These are phyloP conservation scores for Lodderomyces metapsilosis DNA, from an alignment of 1,139 yeast genomes.

Conservation along the genomic window DNA sequence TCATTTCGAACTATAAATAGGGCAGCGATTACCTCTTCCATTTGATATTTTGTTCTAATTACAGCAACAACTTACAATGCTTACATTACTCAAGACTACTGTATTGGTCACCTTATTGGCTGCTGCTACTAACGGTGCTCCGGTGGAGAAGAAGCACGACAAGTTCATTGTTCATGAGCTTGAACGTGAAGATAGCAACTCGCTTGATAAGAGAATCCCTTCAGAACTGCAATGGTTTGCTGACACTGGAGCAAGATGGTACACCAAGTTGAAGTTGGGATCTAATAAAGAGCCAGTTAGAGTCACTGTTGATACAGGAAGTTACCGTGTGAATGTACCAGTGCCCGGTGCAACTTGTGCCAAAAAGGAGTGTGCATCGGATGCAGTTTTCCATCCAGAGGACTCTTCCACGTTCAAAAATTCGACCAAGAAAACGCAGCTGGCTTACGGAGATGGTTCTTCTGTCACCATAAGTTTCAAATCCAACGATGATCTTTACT, in stretches of 20 bases:
- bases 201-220: neutral
- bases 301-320: neutral
- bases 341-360: neutral
- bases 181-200: neutral
- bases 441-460: conserved; percentile 12
- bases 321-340: neutral
- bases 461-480: conserved; percentile 53
- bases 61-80: neutral
- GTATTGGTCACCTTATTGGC: neutral
- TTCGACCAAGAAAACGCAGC: neutral
- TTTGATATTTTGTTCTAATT: too few species aligned
- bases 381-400: neutral
- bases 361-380: neutral
- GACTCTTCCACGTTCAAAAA: neutral
- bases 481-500: conserved; percentile 42
- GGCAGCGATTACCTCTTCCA: too few species aligned
- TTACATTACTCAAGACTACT: neutral
- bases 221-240: neutral
- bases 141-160: neutral
- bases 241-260: neutral
- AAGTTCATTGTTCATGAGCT: neutral
- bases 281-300: neutral
- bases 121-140: neutral
- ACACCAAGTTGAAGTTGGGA: neutral
- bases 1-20: neutral